phyloP scores from a whole-genome alignment of 2,329 filamentous ascomycete genomes.

The Monilinia laxa region DNA sequence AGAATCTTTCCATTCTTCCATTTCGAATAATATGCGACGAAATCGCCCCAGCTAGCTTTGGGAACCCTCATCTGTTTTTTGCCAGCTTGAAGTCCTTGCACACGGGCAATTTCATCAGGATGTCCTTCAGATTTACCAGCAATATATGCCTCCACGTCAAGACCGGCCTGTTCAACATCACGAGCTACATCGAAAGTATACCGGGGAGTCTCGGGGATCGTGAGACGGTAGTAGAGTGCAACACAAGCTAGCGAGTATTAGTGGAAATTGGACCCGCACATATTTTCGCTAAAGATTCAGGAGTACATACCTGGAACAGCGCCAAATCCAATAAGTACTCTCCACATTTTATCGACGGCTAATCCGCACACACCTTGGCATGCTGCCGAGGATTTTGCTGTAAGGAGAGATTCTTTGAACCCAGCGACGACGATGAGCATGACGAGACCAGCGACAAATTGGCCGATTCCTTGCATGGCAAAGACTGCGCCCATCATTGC shows the following conservation, averaged over 20 bases:
- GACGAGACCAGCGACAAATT: slow-evolving; percentile 72
- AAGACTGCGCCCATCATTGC: slow-evolving; percentile 88
- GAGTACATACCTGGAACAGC: slow-evolving; percentile 43
- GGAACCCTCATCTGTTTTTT: slow-evolving; percentile 54
- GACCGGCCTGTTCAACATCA: slow-evolving; percentile 71
- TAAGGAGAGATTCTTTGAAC: slow-evolving; percentile 63
- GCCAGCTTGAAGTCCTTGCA: slow-evolving; percentile 52
- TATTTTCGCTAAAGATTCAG: neutral
- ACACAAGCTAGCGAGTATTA: slow-evolving; percentile 56
- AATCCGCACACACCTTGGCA: slow-evolving; percentile 64
- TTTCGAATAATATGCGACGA: slow-evolving; percentile 66
- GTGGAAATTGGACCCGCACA: neutral
- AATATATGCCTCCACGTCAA: slow-evolving; percentile 73
- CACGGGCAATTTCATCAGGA: slow-evolving; percentile 66
- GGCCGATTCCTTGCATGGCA: slow-evolving; percentile 85
- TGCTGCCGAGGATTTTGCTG: slow-evolving; percentile 49
- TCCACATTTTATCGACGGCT: slow-evolving; percentile 86
- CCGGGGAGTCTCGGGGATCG: slow-evolving; percentile 83
- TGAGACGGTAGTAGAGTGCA: slow-evolving; percentile 79
- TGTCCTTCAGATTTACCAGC: slow-evolving; percentile 59
- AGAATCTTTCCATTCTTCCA: slow-evolving; percentile 72
- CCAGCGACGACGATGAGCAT: slow-evolving; percentile 72
- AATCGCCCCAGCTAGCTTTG: slow-evolving; percentile 72
- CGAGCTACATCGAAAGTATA: slow-evolving; percentile 83
- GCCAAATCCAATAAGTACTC: slow-evolving; percentile 70